A percentile compares a stretch with the other conserved stretches of the same genome.
Conservation (phyloP, 2,329 filamentous ascomycete species). For the Phyllosticta citriasiana region DNA sequence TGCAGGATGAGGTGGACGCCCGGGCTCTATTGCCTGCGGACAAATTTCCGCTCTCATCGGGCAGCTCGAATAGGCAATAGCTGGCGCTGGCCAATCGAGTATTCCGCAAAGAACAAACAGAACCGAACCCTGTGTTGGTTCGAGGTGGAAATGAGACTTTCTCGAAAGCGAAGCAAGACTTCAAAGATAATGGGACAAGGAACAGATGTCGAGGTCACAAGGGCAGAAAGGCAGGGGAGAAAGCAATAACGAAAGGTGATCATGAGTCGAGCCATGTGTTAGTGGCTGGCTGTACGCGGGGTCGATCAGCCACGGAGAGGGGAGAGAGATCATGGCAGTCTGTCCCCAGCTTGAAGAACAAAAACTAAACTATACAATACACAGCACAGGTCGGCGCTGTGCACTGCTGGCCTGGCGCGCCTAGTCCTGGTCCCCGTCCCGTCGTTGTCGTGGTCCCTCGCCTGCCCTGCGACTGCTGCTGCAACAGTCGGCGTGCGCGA, state of each 20-base stretch:
- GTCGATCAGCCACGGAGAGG: not conserved
- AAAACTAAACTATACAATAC: not conserved
- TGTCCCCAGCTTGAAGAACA: not conserved
- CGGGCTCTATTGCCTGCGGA: not conserved
- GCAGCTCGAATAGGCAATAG: too few relatives aligned
- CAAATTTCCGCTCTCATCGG: too few relatives aligned
- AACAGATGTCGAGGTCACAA: not conserved
- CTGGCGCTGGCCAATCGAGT: too few relatives aligned
- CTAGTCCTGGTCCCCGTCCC: too few relatives aligned
- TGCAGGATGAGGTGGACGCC: not conserved
- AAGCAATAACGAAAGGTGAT: not conserved
- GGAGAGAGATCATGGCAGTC: too few relatives aligned
- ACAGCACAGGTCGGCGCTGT: too few relatives aligned
- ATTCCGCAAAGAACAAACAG: too few relatives aligned
- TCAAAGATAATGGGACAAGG: not conserved
- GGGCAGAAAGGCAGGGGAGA: not conserved
- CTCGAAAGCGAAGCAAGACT: not conserved
- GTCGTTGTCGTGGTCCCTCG: too few relatives aligned
- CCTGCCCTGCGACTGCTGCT: too few relatives aligned
- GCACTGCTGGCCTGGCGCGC: too few relatives aligned
- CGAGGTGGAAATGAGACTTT: not conserved
- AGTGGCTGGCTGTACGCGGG: not conserved
- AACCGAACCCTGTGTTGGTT: too few relatives aligned
- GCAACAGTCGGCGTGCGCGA: slow-evolving; percentile 11
- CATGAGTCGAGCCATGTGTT: not conserved